Evolutionary conservation across 768 basidiomycete species (phyloP).

Genomic region (Russula olivacea): DNA sequence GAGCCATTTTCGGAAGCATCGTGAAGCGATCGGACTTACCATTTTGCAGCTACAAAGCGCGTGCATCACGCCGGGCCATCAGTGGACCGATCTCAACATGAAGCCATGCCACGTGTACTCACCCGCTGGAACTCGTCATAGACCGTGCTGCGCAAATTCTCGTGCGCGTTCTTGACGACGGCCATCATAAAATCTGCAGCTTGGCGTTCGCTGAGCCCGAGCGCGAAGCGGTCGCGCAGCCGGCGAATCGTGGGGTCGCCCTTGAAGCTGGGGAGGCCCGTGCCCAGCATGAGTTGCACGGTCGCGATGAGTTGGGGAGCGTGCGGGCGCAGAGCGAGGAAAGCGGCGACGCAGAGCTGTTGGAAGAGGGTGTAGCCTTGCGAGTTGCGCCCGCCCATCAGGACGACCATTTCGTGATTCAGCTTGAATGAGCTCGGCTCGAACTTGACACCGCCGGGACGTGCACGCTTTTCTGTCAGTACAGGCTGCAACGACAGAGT

Average conservation of each 20-base stretch:
- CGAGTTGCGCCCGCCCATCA: constrained; percentile 94
- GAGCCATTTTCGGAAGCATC: not conserved
- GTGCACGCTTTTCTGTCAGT: constrained; percentile 6
- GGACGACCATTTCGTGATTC: constrained; percentile 95
- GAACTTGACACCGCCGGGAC: constrained; percentile 87
- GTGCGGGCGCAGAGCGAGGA: constrained; percentile 93
- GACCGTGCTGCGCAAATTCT: constrained; percentile 87
- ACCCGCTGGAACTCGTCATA: constrained; percentile 96
- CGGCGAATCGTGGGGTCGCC: constrained; percentile 89
- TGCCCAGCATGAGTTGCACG: constrained; percentile 90
- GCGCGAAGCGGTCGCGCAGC: constrained; percentile 79
- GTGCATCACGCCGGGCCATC: constrained; percentile 10
- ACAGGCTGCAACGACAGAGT: not conserved
- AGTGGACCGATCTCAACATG: constrained; percentile 1
- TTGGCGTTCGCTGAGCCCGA: constrained; percentile 76
- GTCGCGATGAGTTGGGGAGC: constrained; percentile 86
- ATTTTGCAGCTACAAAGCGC: constrained; percentile 40
- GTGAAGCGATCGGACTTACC: constrained; percentile 30
- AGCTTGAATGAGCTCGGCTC: constrained; percentile 98
- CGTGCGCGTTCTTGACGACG: constrained; percentile 86
- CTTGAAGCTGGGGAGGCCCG: constrained; percentile 94
- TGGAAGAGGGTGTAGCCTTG: constrained; percentile 94
- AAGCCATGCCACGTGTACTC: constrained; percentile 31
- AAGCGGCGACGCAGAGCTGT: constrained; percentile 91
- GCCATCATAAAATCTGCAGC: constrained; percentile 94